phyloP scores from a whole-genome alignment of 2,329 filamentous ascomycete species.

The Colletotrichum liriopes region DNA sequence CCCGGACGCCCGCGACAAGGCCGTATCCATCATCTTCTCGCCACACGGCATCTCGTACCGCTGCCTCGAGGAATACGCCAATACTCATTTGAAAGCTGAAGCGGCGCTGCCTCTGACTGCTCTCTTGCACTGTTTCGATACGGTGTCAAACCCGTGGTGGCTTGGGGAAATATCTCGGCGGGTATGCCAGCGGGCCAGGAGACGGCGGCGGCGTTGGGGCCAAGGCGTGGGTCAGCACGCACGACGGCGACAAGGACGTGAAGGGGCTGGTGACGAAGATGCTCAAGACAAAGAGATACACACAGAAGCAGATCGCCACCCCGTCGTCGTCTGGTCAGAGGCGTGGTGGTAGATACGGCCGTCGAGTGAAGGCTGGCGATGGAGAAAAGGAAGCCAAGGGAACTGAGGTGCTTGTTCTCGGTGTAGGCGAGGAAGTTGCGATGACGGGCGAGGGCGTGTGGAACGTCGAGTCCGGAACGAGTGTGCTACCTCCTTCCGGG shows the following conservation, averaged over 20 bases:
- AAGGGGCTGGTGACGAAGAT: conserved; percentile 66
- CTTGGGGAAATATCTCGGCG: conserved; percentile 72
- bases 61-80: conserved; percentile 69
- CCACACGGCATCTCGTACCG: conserved; percentile 74
- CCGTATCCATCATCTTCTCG: conserved; percentile 75
- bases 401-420: conserved; percentile 61
- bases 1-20: conserved; percentile 55
- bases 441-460: conserved; percentile 59
- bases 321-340: conserved; percentile 29
- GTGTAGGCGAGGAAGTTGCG: conserved; percentile 59
- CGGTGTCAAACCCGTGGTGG: conserved; percentile 73
- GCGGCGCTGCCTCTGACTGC: conserved; percentile 74
- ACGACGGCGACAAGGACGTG: conserved; percentile 73
- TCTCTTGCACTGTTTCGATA: conserved; percentile 76
- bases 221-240: conserved; percentile 73
- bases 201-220: conserved; percentile 69
- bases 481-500: neutral
- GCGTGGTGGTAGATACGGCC: conserved; percentile 17
- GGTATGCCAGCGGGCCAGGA: conserved; percentile 71
- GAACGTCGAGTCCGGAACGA: conserved; percentile 36
- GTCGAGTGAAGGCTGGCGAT: conserved; percentile 4
- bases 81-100: conserved; percentile 69
- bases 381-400: conserved; percentile 39
- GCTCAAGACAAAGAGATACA: conserved; percentile 63
- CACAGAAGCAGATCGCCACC: conserved; percentile 61